phyloP scores from a whole-genome alignment of 441 rosid species.

The Pelargonium citronellum region DNA sequence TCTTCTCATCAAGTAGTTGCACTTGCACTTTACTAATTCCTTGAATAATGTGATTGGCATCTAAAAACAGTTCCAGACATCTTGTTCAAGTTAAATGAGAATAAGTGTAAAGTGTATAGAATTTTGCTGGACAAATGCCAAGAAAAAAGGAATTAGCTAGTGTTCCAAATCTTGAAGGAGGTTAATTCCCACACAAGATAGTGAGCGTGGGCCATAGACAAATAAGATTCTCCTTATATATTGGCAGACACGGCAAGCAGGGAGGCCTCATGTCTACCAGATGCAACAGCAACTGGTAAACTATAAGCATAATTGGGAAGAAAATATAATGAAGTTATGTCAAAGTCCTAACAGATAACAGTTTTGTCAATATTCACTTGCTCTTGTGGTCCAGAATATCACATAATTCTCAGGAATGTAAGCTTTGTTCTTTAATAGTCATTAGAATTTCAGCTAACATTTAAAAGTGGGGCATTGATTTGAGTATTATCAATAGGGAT shows the following conservation, averaged over 20 bases:
- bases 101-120: too few species aligned
- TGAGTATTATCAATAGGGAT: not conserved
- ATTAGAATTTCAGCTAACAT: not conserved
- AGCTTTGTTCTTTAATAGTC: not conserved
- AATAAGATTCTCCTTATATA: not conserved
- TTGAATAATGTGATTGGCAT: not conserved
- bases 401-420: not conserved
- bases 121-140: too few species aligned
- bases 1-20: not conserved
- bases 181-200: not conserved
- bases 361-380: not conserved
- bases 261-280: not conserved
- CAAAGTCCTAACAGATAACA: not conserved
- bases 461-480: not conserved
- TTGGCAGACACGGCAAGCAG: not conserved
- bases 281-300: not conserved
- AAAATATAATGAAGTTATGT: not conserved
- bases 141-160: not conserved
- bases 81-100: too few species aligned
- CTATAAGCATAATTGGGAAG: not conserved
- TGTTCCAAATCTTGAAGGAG: not conserved
- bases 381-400: not conserved
- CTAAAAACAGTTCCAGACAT: constrained; percentile 1
- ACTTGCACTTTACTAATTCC: not conserved
- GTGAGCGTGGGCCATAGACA: not conserved